Conservation (phyloP, 805 yeast species). For the Hanseniaspora occidentalis region DNA sequence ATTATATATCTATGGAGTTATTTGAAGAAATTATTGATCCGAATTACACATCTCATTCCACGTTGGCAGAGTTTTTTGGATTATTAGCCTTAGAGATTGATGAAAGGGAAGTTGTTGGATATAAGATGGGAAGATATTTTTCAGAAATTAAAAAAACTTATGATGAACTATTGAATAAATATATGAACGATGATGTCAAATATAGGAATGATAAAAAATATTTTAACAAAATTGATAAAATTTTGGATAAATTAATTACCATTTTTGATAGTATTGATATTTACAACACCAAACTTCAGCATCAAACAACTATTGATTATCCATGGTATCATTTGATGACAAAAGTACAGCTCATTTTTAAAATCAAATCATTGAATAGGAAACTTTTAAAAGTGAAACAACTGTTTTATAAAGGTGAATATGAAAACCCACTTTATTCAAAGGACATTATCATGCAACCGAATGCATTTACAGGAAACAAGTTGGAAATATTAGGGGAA, state of each 20-base stretch:
- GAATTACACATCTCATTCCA: conserved; percentile 39
- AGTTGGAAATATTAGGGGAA: conserved; percentile 3
- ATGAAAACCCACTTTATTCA: neutral
- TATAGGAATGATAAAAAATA: neutral
- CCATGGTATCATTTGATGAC: conserved; percentile 63
- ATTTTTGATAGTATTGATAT: conserved; percentile 27
- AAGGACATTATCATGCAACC: conserved; percentile 2
- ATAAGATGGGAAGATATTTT: conserved; percentile 1
- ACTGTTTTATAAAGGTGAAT: conserved; percentile 24
- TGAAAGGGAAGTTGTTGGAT: conserved; percentile 44
- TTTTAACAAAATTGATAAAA: neutral
- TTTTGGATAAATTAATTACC: neutral
- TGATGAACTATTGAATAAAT: neutral
- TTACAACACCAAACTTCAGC: conserved; percentile 34
- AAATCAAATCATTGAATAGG: conserved; percentile 40
- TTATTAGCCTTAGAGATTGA: conserved; percentile 38
- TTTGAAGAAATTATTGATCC: conserved; percentile 39
- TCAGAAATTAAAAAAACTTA: neutral
- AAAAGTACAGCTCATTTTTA: conserved; percentile 48
- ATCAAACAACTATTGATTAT: conserved; percentile 45
- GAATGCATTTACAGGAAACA: conserved; percentile 3
- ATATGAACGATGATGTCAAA: neutral
- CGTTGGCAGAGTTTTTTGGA: conserved; percentile 49
- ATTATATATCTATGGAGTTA: conserved; percentile 48
- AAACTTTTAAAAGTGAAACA: conserved; percentile 44